Conservation (phyloP, 495 filamentous ascomycete genomes). For the Hypoxylon crocopeplum region DNA sequence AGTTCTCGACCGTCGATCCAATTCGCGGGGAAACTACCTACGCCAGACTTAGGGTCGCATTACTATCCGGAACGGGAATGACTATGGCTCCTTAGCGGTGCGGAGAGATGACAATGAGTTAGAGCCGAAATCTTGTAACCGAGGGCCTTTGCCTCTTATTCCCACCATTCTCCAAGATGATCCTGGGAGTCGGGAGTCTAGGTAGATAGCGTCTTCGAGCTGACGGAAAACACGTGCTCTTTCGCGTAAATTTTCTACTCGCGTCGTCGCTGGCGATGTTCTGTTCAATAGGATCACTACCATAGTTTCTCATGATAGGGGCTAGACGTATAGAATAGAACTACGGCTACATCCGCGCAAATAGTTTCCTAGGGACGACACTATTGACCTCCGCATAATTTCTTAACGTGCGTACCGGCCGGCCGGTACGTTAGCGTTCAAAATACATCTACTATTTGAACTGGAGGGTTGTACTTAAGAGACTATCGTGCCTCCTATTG, state of each 20-base stretch:
- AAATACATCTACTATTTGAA: background rate
- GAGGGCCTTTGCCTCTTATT: constrained; percentile 15
- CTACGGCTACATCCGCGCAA: background rate
- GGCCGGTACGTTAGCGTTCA: background rate
- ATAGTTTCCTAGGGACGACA: background rate
- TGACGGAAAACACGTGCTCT: background rate
- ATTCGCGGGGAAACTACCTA: constrained; percentile 34
- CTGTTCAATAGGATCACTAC: background rate
- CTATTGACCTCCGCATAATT: background rate
- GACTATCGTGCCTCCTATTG: too few species aligned
- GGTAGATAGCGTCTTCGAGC: background rate
- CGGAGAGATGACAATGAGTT: constrained; percentile 9
- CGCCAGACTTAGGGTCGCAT: constrained; percentile 16
- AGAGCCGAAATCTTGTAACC: constrained; percentile 22
- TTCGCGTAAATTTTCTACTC: background rate
- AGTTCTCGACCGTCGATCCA: constrained; percentile 21
- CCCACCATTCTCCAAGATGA: constrained; percentile 39
- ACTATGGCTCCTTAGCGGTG: constrained; percentile 8
- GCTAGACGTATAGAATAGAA: background rate
- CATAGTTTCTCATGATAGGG: background rate
- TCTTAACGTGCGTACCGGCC: background rate
- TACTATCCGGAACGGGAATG: constrained; percentile 11
- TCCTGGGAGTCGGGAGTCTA: constrained; percentile 3
- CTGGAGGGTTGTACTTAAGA: too few species aligned
- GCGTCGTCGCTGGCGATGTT: background rate